Conservation (phyloP, 2,329 filamentous ascomycete species). For the Cordyceps tenuipes region DNA sequence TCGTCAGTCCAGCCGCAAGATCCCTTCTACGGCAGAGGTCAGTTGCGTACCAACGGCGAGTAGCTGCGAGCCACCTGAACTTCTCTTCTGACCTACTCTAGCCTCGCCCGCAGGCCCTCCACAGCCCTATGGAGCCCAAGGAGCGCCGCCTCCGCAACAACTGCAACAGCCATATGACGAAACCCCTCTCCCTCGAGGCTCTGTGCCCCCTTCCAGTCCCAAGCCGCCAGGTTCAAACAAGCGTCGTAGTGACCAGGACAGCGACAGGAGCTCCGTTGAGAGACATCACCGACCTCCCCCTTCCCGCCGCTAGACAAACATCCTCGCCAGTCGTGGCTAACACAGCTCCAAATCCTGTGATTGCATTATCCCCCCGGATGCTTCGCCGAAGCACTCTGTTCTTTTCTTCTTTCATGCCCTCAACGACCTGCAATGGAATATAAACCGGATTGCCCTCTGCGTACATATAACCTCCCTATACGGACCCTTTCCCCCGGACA, state of each 20-base stretch:
- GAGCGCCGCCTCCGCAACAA: conserved; percentile 26
- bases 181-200: conserved; percentile 31
- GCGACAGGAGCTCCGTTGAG: conserved; percentile 31
- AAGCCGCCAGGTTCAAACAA: conserved; percentile 30
- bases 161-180: conserved; percentile 39
- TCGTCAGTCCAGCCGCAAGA: conserved; percentile 40
- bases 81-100: conserved; percentile 30
- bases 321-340: not conserved
- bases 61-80: conserved; percentile 8
- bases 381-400: conserved; percentile 16
- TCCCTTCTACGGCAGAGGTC: conserved; percentile 52
- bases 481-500: conserved; percentile 5
- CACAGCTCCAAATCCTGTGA: conserved; percentile 1
- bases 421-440: conserved; percentile 7
- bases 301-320: conserved; percentile 26
- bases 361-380: conserved; percentile 24
- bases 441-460: conserved; percentile 3
- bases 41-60: conserved; percentile 31
- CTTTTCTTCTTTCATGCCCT: not conserved
- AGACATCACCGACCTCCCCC: conserved; percentile 29
- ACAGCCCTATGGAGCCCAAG: conserved; percentile 28
- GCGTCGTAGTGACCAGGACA: conserved; percentile 35
- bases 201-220: conserved; percentile 30
- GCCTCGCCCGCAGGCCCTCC: conserved; percentile 41
- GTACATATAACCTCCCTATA: not conserved